Conservation (phyloP, 805 yeast genomes). For the Saccharomycodes ludwigii region DNA sequence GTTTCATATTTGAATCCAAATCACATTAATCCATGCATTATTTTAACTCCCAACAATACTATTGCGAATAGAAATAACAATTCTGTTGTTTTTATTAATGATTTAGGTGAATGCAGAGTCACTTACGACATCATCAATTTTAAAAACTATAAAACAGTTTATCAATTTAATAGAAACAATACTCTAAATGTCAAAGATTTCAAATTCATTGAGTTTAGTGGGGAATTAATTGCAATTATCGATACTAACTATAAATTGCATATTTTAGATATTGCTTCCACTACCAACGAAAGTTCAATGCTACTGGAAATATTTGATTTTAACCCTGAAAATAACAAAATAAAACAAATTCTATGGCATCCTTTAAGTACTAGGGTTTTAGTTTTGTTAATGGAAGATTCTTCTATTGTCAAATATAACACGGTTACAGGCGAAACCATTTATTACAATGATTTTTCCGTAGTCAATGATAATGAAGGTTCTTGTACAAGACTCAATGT, state of each 20-base stretch:
- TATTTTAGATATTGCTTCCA: too few relatives aligned
- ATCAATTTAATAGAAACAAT: too few relatives aligned
- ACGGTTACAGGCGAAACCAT: conserved; percentile 9
- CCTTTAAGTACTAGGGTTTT: conserved; percentile 16
- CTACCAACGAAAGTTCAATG: too few relatives aligned
- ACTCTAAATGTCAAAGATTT: not conserved
- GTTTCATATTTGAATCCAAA: too few relatives aligned
- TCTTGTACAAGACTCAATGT: too few relatives aligned
- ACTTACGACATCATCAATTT: too few relatives aligned
- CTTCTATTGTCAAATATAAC: conserved; percentile 15
- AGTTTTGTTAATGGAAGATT: conserved; percentile 7
- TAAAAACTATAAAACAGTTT: too few relatives aligned
- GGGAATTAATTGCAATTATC: too few relatives aligned
- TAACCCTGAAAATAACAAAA: too few relatives aligned
- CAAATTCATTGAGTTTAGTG: conserved; percentile 2
- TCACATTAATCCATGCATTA: too few relatives aligned
- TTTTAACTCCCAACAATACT: conserved; percentile 1
- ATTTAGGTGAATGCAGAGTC: not conserved
- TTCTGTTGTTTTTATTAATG: conserved; percentile 1
- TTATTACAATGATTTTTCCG: not conserved
- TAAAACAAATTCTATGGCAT: conserved; percentile 35
- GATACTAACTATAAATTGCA: too few relatives aligned
- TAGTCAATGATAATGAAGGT: conserved; percentile 1
- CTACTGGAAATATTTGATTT: too few relatives aligned
- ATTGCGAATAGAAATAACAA: not conserved